Evolutionary conservation across 495 filamentous ascomycete species (phyloP), one percentile per base, ranked within the genome.

Genomic region (Extremus antarcticus): DNA sequence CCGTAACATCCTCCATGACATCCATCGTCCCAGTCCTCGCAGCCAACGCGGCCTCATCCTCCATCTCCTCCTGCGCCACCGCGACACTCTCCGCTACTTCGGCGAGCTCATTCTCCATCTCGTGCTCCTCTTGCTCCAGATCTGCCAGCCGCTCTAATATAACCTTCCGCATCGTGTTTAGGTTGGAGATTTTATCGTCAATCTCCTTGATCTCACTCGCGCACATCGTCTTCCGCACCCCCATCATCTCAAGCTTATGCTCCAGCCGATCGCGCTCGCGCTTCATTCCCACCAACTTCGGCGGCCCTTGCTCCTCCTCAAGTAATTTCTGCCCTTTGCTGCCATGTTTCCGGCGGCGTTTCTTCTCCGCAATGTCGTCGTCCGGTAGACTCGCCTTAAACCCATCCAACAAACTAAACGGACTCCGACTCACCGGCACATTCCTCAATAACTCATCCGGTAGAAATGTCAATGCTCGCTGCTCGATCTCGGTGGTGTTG

Each of bases 161-260:
- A 54, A 97, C 95, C 69, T 85, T 85, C 61, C 92, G 85, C 88
- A 95, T 97, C 51, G 80, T 87, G 61, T 90, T 85, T 51, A 97
- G 73, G 67, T 97, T 99, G 29, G 89, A 78, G 39, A 99, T 88
- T 70, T 97, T 99, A 70, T 84, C 90, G 66, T 99, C 92, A 49
- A 99, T 94, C 66, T 99, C 92, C 41, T 81, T 82, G 47, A 99
- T 97, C 68, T 99, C 92, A 54, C 87, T 81, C 62, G 88, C 91
- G 65, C 90, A 90, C 92, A 99, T 95, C 59, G 95, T 95, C 68
- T 97, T 99, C 51, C 94, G 80, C 40, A 99, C 78, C 11, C 83
- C 75, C 72, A 96, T 84, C 83, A 94, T 88, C 63, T 97, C 90
- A 50, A 99, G 68, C 46, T 87, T 79, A 63, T 90, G 87, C 66